These are phyloP conservation scores for Sugiyamaella chiloensis DNA, from an alignment of 805 yeast genomes.

Conservation along the genomic window DNA sequence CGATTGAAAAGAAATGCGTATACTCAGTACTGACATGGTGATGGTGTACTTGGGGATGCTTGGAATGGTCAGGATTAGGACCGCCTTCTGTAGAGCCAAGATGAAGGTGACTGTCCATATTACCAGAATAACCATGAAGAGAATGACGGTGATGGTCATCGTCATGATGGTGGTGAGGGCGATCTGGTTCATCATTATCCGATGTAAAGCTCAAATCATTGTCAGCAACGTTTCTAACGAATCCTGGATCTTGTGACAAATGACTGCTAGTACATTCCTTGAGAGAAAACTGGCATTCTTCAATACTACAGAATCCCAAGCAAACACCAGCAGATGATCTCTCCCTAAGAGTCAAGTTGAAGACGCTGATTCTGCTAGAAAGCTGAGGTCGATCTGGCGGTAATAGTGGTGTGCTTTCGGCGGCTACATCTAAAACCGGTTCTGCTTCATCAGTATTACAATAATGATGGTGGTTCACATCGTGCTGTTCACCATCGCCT, in stretches of 20 bases:
- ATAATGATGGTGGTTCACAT: no score
- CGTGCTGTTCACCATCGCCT: no score
- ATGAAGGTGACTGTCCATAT: no score
- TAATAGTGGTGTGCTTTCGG: background rate
- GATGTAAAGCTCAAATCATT: no score
- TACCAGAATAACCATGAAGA: no score
- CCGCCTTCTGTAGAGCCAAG: slow-evolving; percentile 10
- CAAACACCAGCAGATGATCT: slow-evolving; percentile 42
- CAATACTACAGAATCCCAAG: slow-evolving; percentile 40
- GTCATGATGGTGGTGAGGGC: background rate
- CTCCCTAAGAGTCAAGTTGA: slow-evolving; percentile 22
- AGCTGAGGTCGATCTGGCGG: background rate
- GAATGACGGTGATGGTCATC: slow-evolving; percentile 10
- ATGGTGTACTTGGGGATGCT: slow-evolving; percentile 46
- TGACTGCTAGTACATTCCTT: background rate
- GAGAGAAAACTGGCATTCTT: slow-evolving; percentile 13
- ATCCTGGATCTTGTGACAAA: background rate
- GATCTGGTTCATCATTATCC: background rate
- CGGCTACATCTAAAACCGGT: background rate
- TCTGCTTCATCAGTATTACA: no score
- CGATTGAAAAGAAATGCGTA: slow-evolving; percentile 77
- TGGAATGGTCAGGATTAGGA: slow-evolving; percentile 8
- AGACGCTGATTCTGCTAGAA: slow-evolving; percentile 7
- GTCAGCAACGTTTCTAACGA: no score
- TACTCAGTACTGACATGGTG: slow-evolving; percentile 77